Conservation (phyloP, 805 yeast genomes). For the Cyberlindnera euphorbiae region DNA sequence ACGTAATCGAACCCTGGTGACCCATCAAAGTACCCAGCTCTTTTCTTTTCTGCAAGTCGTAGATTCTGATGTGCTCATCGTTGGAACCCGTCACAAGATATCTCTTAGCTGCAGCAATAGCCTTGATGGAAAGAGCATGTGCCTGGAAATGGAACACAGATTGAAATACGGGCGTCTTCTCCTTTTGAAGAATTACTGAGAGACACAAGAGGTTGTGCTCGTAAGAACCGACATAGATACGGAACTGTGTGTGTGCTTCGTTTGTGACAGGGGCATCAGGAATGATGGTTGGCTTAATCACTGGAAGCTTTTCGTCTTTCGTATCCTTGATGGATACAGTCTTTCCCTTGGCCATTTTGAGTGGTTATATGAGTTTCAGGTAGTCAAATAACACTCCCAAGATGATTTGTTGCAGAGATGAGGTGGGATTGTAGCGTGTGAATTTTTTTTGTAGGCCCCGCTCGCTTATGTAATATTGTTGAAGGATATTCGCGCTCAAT, state of each 20-base stretch:
- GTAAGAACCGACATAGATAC: slow-evolving; percentile 91
- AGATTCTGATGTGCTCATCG: slow-evolving; percentile 92
- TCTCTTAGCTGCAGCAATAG: slow-evolving; percentile 76
- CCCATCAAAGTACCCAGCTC: slow-evolving; percentile 88
- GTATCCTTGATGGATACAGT: slow-evolving; percentile 7
- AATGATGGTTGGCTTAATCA: slow-evolving; percentile 25
- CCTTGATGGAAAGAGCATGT: slow-evolving; percentile 81
- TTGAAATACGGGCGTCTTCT: slow-evolving; percentile 62
- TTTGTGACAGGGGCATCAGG: slow-evolving; percentile 6
- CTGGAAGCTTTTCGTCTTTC: slow-evolving; percentile 8
- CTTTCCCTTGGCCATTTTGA: slow-evolving; percentile 11
- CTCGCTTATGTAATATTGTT: no score
- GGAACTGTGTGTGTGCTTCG: slow-evolving; percentile 39
- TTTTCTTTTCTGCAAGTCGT: slow-evolving; percentile 88
- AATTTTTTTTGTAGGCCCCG: no score
- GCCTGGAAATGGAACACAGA: slow-evolving; percentile 97
- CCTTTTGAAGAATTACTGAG: slow-evolving; percentile 58
- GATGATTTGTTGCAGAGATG: no score
- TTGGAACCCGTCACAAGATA: slow-evolving; percentile 91
- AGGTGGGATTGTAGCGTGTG: no score
- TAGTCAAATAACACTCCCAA: no score
- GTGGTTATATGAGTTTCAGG: no score
- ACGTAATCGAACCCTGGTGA: slow-evolving; percentile 85
- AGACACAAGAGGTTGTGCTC: slow-evolving; percentile 89
- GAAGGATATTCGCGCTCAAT: no score